A percentile compares a stretch with the other conserved stretches of the same genome.
Evolutionary conservation across 495 filamentous ascomycete genomes (phyloP).

Genomic region (Cudoniella acicularis): DNA sequence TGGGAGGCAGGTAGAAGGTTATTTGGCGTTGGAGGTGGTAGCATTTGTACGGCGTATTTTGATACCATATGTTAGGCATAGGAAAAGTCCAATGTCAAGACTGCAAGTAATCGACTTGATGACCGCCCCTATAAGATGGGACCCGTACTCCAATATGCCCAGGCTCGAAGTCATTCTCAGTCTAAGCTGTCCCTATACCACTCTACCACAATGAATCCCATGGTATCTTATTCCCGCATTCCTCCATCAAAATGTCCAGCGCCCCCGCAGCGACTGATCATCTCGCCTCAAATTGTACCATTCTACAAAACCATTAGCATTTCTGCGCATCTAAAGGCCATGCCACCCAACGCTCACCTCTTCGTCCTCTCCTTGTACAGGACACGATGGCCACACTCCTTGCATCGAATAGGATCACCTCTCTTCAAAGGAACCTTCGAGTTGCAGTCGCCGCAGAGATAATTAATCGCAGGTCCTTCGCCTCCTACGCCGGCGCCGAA

Average conservation of each 20-base stretch:
- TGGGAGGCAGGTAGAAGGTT: not conserved
- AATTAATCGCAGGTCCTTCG: conserved; percentile 58
- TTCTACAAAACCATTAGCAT: conserved; percentile 42
- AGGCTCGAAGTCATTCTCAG: no score
- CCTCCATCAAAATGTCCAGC: no score
- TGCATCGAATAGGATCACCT: conserved; percentile 87
- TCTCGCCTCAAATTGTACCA: conserved; percentile 98
- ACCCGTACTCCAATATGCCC: no score
- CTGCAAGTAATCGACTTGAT: no score
- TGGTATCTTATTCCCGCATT: no score
- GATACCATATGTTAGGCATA: conserved; percentile 39
- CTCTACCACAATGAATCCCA: no score
- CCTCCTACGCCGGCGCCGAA: conserved; percentile 23
- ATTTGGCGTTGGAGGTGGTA: conserved; percentile 18
- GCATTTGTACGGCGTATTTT: conserved; percentile 26
- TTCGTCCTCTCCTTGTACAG: conserved; percentile 98
- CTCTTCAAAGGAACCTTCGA: conserved; percentile 74
- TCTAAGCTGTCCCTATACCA: no score
- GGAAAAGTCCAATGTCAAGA: no score
- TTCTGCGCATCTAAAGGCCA: not conserved
- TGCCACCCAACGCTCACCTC: conserved; percentile 56
- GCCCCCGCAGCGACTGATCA: no score
- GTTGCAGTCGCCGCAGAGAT: conserved; percentile 93
- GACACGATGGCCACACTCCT: conserved; percentile 93
- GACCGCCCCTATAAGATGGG: no score